Evolutionary conservation across 805 yeast species (phyloP), one percentile per base, ranked within the genome.

Genomic region (Monosporozyma servazzii): DNA sequence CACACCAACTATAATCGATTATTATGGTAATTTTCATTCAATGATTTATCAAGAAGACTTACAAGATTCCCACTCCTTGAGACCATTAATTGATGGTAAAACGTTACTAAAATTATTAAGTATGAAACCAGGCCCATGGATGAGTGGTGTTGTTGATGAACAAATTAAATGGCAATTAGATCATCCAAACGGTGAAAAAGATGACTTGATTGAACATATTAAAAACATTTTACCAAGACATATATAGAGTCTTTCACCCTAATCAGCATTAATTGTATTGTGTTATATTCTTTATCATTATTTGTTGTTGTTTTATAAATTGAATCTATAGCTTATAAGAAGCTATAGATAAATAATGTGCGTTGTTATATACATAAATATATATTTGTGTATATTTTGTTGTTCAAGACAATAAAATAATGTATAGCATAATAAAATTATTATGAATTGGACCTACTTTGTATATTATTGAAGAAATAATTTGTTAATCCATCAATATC

Each of bases 121-220:
- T 21, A 71, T 72, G 51, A 85, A 84, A 61, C 87, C 91, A 0
- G 99, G 99, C 0, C 89, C 90, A 5, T 89, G 97, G 96, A 74
- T 91, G 76, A 73, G 79, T 8, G 67, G 67, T 8, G 67, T 82
- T 8, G 75, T 80, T 53, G 79, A 79, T 6, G 66, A 75, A 45
- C 74, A 86, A 5, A 65, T 88, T 31, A 66, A 74, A 18, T 86
- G 90, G 89, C 96, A 90, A 68, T 70, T 90, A 50, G 89, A 84
- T 56, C 67, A 88, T 59, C 95, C 95, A 0, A 62, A 59, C 0
- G 75, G 74, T 8, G 64, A 74, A 0, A 71, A 69, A 48, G 80
- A 76, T 1, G 85, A 85, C 25, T 76, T 88, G 62, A 53, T 82
- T 43, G 75, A 70, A 15, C 77, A 58, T 54, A 54, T 71, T 17